Percentiles rank a stretch among this genome's conserved stretches.
phyloP scores from a whole-genome alignment of 1,284 basidiomycete genomes.

The Cerioporus squamosus region DNA sequence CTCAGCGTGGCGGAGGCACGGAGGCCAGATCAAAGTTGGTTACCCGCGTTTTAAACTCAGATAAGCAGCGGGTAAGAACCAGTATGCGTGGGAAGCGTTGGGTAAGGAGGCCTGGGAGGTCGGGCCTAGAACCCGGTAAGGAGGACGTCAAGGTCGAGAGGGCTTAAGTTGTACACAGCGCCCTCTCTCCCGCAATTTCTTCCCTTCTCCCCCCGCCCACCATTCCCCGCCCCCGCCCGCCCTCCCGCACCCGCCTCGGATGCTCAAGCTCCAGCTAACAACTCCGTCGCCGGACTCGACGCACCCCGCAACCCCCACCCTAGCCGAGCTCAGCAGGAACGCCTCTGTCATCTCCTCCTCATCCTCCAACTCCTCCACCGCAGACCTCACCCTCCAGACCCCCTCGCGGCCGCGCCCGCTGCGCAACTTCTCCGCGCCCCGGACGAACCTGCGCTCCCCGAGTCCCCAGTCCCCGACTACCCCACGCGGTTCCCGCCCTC shows the following conservation, averaged over 20 bases:
- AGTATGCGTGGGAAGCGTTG: slow-evolving; percentile 13
- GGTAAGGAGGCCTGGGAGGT: neutral
- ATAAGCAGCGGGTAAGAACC: neutral
- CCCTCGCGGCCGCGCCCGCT: slow-evolving; percentile 60
- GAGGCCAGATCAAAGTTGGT: slow-evolving; percentile 5
- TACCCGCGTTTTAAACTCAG: slow-evolving; percentile 16
- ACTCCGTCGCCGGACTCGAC: slow-evolving; percentile 41
- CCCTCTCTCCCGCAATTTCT: slow-evolving; percentile 19
- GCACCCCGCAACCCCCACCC: slow-evolving; percentile 41
- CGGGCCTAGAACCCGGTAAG: slow-evolving; percentile 21
- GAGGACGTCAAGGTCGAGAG: slow-evolving; percentile 15
- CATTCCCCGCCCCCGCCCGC: slow-evolving; percentile 12
- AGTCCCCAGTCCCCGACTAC: slow-evolving; percentile 56
- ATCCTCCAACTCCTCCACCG: slow-evolving; percentile 60
- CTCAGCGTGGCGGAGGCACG: neutral
- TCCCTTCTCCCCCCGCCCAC: slow-evolving; percentile 16
- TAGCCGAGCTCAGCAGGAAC: slow-evolving; percentile 74
- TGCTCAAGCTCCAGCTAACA: slow-evolving; percentile 47
- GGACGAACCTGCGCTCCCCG: slow-evolving; percentile 42
- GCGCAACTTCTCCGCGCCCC: slow-evolving; percentile 69
- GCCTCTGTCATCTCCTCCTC: slow-evolving; percentile 75
- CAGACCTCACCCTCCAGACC: slow-evolving; percentile 44
- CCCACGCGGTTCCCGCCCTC: slow-evolving; percentile 50
- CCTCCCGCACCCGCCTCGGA: slow-evolving; percentile 28
- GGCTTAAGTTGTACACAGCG: slow-evolving; percentile 21